These are phyloP conservation scores for Trichophyton schoenleinii DNA, from an alignment of 2,329 filamentous ascomycete species.

Conservation along the genomic window DNA sequence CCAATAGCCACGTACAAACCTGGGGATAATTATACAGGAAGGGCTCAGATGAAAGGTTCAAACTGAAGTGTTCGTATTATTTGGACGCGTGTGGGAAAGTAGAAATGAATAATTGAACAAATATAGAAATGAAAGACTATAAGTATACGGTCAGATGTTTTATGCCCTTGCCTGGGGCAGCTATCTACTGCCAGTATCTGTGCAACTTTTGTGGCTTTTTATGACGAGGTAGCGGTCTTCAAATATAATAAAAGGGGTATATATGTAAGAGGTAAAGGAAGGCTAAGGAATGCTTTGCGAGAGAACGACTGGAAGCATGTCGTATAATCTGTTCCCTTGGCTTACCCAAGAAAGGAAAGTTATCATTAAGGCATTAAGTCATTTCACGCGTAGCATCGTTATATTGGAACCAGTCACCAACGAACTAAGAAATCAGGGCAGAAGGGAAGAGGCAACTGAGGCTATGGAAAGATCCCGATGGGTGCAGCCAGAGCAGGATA, in stretches of 20 bases:
- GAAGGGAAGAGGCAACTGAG: neutral
- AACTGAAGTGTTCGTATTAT: neutral
- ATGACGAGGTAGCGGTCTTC: neutral
- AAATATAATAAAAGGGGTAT: neutral
- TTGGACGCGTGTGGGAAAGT: neutral
- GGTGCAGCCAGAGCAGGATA: neutral
- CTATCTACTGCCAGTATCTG: neutral
- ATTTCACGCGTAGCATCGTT: slow-evolving; percentile 2
- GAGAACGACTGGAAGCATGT: neutral
- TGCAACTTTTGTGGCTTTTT: neutral
- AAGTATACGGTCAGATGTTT: neutral
- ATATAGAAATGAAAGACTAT: neutral
- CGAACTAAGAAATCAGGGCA: neutral
- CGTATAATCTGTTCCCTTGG: slow-evolving; percentile 1
- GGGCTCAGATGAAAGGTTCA: neutral
- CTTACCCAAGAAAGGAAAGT: slow-evolving; percentile 3
- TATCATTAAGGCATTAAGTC: slow-evolving; percentile 4
- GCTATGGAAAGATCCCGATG: neutral
- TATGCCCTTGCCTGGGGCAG: neutral
- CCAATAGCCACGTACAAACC: neutral
- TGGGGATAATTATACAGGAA: neutral
- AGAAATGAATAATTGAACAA: neutral
- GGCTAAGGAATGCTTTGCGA: neutral
- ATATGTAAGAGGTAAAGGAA: neutral
- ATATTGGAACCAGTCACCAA: neutral